Conservation (phyloP, 805 yeast genomes). For the Kuraishia capsulata region DNA sequence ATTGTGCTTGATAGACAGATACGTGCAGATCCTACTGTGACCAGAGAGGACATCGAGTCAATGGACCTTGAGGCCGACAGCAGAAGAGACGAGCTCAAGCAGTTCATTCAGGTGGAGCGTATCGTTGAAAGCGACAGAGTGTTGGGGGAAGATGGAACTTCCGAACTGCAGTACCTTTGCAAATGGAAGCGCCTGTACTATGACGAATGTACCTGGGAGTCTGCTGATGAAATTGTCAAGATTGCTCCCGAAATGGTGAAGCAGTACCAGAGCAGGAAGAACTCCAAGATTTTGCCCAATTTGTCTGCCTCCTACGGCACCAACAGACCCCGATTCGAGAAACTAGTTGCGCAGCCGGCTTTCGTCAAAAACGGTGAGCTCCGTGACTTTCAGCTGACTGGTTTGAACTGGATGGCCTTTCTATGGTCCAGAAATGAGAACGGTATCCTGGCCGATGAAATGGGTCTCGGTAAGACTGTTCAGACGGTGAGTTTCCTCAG, state of each 20-base stretch:
- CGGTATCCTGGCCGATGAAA: conserved; percentile 96
- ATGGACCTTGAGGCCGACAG: conserved; percentile 89
- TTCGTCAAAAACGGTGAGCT: conserved; percentile 86
- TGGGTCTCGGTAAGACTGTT: conserved; percentile 98
- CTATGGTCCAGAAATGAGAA: conserved; percentile 96
- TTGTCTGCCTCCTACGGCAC: conserved; percentile 69
- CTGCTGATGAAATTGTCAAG: conserved; percentile 77
- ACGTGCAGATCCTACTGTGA: conserved; percentile 70
- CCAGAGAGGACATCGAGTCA: conserved; percentile 86
- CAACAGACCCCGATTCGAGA: conserved; percentile 81
- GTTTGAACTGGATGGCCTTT: conserved; percentile 99
- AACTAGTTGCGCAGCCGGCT: conserved; percentile 76
- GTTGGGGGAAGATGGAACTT: conserved; percentile 48
- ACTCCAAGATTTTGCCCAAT: conserved; percentile 78
- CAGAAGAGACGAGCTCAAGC: conserved; percentile 72
- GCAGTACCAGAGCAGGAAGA: conserved; percentile 70
- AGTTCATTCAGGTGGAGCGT: conserved; percentile 81
- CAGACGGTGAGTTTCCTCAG: conserved; percentile 92
- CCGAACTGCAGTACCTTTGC: conserved; percentile 71
- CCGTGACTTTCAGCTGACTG: conserved; percentile 96
- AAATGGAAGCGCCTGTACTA: conserved; percentile 93
- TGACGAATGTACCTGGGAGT: conserved; percentile 97
- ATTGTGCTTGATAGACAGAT: conserved; percentile 68
- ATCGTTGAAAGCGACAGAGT: conserved; percentile 79
- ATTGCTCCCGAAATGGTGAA: conserved; percentile 79